phyloP scores from a whole-genome alignment of 257 asterid species.

The Eustoma russellianum region DNA sequence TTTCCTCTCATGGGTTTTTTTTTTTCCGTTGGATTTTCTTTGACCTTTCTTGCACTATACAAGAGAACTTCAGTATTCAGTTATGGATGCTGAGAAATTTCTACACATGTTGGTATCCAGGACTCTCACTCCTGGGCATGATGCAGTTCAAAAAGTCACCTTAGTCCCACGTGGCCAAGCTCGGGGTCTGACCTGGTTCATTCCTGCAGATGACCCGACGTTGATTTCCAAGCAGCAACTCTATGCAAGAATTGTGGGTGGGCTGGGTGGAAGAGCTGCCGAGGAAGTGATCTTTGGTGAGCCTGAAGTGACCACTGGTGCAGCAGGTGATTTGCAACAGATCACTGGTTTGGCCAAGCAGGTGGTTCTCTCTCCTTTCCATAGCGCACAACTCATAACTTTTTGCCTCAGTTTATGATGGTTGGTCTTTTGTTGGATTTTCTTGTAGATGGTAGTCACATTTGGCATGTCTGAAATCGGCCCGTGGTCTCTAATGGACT shows the following conservation, averaged over 20 bases:
- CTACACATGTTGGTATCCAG: constrained; percentile 31
- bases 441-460: constrained; percentile 75
- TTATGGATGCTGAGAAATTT: too few relatives aligned
- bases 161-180: constrained; percentile 97
- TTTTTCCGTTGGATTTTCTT: too few relatives aligned
- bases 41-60: too few relatives aligned
- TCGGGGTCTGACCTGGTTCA: constrained; percentile 97
- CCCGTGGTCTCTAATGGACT: constrained; percentile 92
- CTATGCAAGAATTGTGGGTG: constrained; percentile 94
- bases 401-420: neutral
- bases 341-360: constrained; percentile 91
- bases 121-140: constrained; percentile 95
- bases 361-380: constrained; percentile 26
- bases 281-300: constrained; percentile 97
- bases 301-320: constrained; percentile 96
- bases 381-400: too few relatives aligned
- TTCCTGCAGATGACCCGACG: constrained; percentile 96
- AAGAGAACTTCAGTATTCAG: too few relatives aligned
- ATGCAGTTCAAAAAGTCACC: constrained; percentile 93
- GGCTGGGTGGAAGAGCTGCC: constrained; percentile 99
- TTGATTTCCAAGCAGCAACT: constrained; percentile 94
- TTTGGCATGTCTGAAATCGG: constrained; percentile 96
- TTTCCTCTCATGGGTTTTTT: too few relatives aligned
- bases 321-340: constrained; percentile 95
- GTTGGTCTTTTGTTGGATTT: neutral